Base-by-base conservation (phyloP, 148 eudicot genomes). In the Limonium bicolor region DNA sequence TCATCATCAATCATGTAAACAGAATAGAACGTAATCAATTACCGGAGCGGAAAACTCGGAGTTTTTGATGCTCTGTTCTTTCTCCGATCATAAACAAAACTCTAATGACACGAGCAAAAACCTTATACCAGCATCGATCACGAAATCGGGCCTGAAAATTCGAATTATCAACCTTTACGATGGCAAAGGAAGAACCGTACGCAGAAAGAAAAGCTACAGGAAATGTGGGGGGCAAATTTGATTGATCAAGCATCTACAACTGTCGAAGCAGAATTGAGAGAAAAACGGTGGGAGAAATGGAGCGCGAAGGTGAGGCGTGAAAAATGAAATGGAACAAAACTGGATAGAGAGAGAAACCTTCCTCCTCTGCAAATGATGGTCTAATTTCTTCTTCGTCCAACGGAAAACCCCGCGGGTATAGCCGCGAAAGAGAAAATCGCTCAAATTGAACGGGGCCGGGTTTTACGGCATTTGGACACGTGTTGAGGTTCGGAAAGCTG, bases 401-500 rank as follows among this genome's bases (percentile, higher is more conserved):
- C 65, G 75, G 70, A 62, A 69, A 56, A 53, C 29, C 35, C 57
- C 69, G 76, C 56, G 62, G 69, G 72, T 37, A 58, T 49, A 72
- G 54, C 46, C 48, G 48, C 48, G 48, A 43, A 43, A 20, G 46
- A 18, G 53, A 31, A 27, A 27, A n/a, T 9, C 28, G 41, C 54
- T 59, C 69, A 60, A 51, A 47, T 41, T 66, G 11, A 43, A 20
- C 62, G 67, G 69, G 74, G 51, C 65, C 73, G 49, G 49, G 50
- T 50, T 10, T 46, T 34, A 10, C 63, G 62, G 61, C 53, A 31
- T 62, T 52, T 43, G 39, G 30, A 59, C 78, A 68, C 78, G 73
- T 67, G 72, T 5, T 20, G 27, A 19, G 0, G 19, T 18, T 25
- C 24, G 17, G 30, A 13, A 3, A 28, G 12, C 12, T 29, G 7